These are phyloP conservation scores for Trichoderma afroharzianum DNA, from an alignment of 2,329 filamentous ascomycete species.

Conservation along the genomic window DNA sequence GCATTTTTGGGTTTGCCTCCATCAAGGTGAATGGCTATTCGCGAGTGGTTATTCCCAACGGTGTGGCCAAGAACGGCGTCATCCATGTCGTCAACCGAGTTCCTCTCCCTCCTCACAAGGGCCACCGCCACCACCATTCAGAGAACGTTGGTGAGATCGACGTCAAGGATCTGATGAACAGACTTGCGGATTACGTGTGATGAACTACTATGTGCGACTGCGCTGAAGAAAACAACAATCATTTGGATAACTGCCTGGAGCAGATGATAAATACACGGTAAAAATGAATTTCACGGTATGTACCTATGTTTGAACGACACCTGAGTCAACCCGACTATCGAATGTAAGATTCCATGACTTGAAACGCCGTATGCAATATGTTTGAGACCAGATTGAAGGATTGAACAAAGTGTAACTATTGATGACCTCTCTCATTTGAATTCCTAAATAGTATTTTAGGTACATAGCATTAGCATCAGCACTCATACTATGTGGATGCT, in stretches of 20 bases:
- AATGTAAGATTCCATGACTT: background rate
- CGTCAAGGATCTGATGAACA: slow-evolving; percentile 29
- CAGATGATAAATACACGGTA: background rate
- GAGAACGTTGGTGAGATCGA: slow-evolving; percentile 22
- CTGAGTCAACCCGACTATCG: background rate
- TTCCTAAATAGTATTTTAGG: background rate
- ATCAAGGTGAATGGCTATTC: slow-evolving; percentile 74
- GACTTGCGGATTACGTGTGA: slow-evolving; percentile 28
- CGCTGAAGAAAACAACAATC: background rate
- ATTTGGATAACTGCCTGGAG: background rate
- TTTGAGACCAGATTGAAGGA: background rate
- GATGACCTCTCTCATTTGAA: background rate
- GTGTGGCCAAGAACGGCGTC: slow-evolving; percentile 72
- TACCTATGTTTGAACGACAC: background rate
- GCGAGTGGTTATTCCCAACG: slow-evolving; percentile 64
- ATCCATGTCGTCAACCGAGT: slow-evolving; percentile 73
- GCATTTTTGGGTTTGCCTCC: slow-evolving; percentile 63
- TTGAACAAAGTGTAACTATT: background rate
- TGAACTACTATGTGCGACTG: background rate
- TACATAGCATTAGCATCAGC: background rate
- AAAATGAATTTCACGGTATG: background rate
- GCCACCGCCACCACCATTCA: slow-evolving; percentile 9
- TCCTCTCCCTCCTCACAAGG: slow-evolving; percentile 66
- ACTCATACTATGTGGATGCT: background rate
- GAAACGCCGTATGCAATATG: background rate